Evolutionary conservation across 2,329 filamentous ascomycete genomes (phyloP).

Genomic region (Cordyceps fumosorosea): DNA sequence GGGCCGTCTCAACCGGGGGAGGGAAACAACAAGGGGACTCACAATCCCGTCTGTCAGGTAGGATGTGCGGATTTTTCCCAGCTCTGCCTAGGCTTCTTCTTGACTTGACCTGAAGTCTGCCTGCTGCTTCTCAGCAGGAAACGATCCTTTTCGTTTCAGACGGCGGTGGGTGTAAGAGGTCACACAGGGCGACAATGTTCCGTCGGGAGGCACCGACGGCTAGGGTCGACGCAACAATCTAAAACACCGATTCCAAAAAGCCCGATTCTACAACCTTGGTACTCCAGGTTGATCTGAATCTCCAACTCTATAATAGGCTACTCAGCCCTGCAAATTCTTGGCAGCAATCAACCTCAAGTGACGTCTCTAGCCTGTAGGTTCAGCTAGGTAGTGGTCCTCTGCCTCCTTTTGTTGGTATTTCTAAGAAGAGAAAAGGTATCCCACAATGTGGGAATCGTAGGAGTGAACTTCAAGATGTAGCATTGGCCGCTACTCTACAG

Average conservation of each 20-base stretch:
- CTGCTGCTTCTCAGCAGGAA: background rate
- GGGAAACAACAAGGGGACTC: background rate
- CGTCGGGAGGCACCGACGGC: background rate
- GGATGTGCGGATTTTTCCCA: background rate
- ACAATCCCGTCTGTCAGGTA: background rate
- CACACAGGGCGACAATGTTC: background rate
- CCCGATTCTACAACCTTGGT: background rate
- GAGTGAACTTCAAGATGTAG: too few relatives aligned
- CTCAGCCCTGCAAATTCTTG: too few relatives aligned
- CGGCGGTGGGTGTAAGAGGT: background rate
- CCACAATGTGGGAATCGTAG: too few relatives aligned
- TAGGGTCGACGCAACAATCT: background rate
- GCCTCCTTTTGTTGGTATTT: too few relatives aligned
- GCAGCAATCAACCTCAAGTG: too few relatives aligned
- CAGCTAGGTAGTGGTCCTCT: too few relatives aligned
- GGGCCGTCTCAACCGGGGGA: background rate
- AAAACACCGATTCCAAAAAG: background rate
- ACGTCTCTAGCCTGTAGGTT: too few relatives aligned
- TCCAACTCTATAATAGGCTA: too few relatives aligned
- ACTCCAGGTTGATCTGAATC: too few relatives aligned
- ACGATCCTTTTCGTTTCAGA: background rate
- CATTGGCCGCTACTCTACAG: too few relatives aligned
- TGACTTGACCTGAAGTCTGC: background rate
- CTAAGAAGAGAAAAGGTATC: too few relatives aligned
- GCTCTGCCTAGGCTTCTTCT: background rate